Evolutionary conservation across 2,329 filamentous ascomycete species (phyloP), one percentile per base, ranked within the genome.

Genomic region (Cadophora sp.): DNA sequence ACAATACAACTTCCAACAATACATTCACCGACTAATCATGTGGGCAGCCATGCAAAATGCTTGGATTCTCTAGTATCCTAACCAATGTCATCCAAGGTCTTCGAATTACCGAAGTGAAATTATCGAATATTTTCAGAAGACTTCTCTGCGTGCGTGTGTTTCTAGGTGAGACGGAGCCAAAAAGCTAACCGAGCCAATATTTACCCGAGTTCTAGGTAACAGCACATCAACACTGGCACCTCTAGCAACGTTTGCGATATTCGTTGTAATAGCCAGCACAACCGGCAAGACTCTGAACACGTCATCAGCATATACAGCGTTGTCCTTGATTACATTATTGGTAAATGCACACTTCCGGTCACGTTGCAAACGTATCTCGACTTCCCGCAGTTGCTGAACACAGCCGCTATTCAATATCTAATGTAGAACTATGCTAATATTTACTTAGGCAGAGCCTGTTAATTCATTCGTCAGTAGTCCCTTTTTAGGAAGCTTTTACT

Each of bases 241-340:
- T 3, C 74, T 81, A 1, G 74, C 75, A 4, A 81, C 81, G 0
- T 82, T 83, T 69, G 76, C 76, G 4, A 68, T 82, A 19, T 82
- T 78, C 62, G 77, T 80, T 14, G 74, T 78, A 2, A 71, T 75
- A 6, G 69, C 77, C 3, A 71, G 72, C 1, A 64, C 66, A 8
- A 77, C 78, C 3, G 76, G 74, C 11, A 67, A 76, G 51, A 77
- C 71, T 51, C 48, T 76, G 12, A 68, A 72, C 29, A 71, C 71
- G n/a, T 69, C 72, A 9, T 73, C 34, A 68, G 74, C 82, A n/a
- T 84, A 83, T 56, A 81, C 82, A 0, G 79, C 79, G 0, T 65
- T 83, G 1, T 82, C 82, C 0, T 77, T 82, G 16, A 79, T 83
- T 16, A 72, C 79, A 1, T 73, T 84, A 0, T 70, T 83, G 19